phyloP scores from a whole-genome alignment of 257 asterid species.

The Forsythia suspensa region DNA sequence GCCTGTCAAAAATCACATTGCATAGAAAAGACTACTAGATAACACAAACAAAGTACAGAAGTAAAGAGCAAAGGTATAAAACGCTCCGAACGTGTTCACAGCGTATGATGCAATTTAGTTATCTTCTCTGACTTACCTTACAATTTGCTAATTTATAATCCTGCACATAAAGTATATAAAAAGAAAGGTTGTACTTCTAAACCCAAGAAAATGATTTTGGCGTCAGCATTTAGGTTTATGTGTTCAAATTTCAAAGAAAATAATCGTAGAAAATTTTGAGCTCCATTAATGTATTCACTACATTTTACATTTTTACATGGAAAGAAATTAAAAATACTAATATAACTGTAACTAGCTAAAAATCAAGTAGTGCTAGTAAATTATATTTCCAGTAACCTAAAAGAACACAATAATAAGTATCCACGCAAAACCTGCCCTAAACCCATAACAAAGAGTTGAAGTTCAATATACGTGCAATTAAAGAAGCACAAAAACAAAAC shows the following conservation, averaged over 20 bases:
- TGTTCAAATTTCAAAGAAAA: neutral
- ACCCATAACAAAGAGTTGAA: conserved; percentile 14
- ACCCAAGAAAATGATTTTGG: neutral
- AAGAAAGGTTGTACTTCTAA: neutral
- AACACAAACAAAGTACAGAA: neutral
- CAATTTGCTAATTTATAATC: neutral
- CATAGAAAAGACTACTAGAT: neutral
- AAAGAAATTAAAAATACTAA: neutral
- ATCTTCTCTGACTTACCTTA: neutral
- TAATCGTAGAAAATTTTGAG: neutral
- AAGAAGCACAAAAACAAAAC: conserved; percentile 22
- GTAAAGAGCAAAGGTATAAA: conserved; percentile 1
- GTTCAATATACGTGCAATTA: conserved; percentile 2
- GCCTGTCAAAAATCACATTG: neutral
- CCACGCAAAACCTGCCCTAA: conserved; percentile 50
- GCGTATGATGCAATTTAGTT: conserved; percentile 1
- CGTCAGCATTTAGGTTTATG: neutral
- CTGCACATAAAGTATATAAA: neutral
- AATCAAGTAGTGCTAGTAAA: neutral
- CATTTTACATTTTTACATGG: neutral
- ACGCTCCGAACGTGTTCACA: neutral
- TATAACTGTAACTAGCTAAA: conserved; percentile 6
- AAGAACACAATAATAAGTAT: neutral
- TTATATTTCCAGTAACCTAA: neutral
- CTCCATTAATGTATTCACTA: neutral